A percentile compares a stretch with the other conserved stretches of the same genome.
phyloP scores from a whole-genome alignment of 345 rosid genomes.

The Raphanus raphanistrum region DNA sequence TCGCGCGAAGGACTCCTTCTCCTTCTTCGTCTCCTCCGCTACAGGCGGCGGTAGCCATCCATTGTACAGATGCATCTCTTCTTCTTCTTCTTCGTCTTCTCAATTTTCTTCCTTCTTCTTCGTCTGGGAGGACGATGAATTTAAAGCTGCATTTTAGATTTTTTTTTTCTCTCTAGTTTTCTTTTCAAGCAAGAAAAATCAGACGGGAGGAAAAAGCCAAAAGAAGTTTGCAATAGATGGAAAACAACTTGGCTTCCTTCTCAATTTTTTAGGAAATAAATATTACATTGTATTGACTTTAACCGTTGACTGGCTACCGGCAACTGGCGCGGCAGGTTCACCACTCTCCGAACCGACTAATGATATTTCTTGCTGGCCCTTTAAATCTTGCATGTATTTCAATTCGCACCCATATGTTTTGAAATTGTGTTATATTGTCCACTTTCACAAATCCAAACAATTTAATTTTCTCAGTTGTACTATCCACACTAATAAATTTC shows the following conservation, averaged over 20 bases:
- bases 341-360: constrained; percentile 26
- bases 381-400: background rate
- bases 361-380: background rate
- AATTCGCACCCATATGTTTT: background rate
- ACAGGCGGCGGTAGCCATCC: constrained; percentile 96
- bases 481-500: background rate
- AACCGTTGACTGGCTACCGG: constrained; percentile 36
- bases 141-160: constrained; percentile 27
- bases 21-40: constrained; percentile 77
- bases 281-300: constrained; percentile 32
- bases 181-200: constrained; percentile 51
- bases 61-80: constrained; percentile 86
- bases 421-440: background rate
- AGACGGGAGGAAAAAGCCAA: constrained; percentile 25
- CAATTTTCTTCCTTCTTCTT: constrained; percentile 12
- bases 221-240: background rate
- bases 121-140: constrained; percentile 13
- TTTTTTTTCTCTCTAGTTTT: constrained; percentile 33
- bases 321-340: constrained; percentile 32
- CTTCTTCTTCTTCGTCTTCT: constrained; percentile 22
- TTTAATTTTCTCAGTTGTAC: background rate
- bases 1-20: constrained; percentile 72
- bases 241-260: constrained; percentile 27
- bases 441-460: background rate
- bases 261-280: background rate